These are phyloP conservation scores for Hymenoscyphus linearis DNA, from an alignment of 2,329 filamentous ascomycete genomes.

Conservation along the genomic window DNA sequence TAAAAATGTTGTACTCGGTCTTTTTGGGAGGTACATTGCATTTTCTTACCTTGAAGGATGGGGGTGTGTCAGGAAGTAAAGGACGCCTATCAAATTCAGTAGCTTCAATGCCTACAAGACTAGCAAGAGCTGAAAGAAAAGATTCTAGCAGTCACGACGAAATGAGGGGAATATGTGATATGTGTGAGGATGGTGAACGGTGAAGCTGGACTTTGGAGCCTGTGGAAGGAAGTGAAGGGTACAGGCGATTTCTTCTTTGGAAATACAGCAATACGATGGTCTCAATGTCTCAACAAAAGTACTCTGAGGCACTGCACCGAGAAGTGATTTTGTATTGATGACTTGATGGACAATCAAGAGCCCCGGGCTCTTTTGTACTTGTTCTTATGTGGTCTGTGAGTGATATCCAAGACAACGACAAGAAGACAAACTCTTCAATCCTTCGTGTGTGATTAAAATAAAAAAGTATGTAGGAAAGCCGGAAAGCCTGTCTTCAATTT, in stretches of 20 bases:
- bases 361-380: conserved; percentile 12
- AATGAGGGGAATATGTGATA: conserved; percentile 11
- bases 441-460: background rate
- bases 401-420: conserved; percentile 1
- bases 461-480: background rate
- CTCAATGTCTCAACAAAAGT: conserved; percentile 17
- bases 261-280: conserved; percentile 19
- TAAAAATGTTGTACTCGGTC: conserved; percentile 41
- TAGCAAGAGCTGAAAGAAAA: conserved; percentile 23
- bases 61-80: conserved; percentile 68
- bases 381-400: background rate
- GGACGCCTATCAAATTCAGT: conserved; percentile 36
- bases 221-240: background rate
- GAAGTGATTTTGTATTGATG: conserved; percentile 21
- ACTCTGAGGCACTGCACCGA: conserved; percentile 22
- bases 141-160: conserved; percentile 23
- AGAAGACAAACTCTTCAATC: background rate
- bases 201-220: background rate
- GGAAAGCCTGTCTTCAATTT: background rate
- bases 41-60: conserved; percentile 62
- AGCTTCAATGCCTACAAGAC: conserved; percentile 24
- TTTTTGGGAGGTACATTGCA: conserved; percentile 70
- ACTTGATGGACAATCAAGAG: conserved; percentile 10
- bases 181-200: background rate
- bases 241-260: background rate